Evolutionary conservation across 1,284 basidiomycete genomes (phyloP), one percentile per base, ranked within the genome.

Genomic region (Peniophora sp.): DNA sequence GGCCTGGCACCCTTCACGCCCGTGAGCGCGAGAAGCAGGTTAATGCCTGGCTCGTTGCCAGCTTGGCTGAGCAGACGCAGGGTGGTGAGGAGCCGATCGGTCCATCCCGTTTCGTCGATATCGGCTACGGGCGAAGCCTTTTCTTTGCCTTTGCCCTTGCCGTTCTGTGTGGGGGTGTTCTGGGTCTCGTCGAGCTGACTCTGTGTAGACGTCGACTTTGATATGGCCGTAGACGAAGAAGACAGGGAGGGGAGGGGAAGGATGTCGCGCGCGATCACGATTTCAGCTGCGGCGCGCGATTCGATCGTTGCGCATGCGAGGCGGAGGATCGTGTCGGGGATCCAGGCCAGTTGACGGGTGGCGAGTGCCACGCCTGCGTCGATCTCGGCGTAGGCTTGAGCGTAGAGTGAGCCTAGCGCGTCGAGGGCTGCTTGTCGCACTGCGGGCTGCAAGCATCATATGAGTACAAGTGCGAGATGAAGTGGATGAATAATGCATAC

Each of bases 321-420:
- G 51, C 71, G 73, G 39, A 90, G 73, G 24, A 99, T 71, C 39
- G 76, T 73, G 32, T 85, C 76, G 0, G 97, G 95, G 54, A 99
- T 98, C 97, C 97, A 99, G 0, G 81, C 82, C 62, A 99, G 97
- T 50, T 96, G 91, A 18, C 73, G 65, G 17, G 85, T 75, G 0
- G 93, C 91, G 0, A 78, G 72, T 1, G 76, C 68, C 53, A 93
- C 89, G 51, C 84, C 83, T 54, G 81, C 85, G 63, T 96, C 92
- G 57, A 98, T 95, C 64, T 97, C 92, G 0, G 88, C 78, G 64
- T 85, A 94, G 0, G 94, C 94, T 24, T 90, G 70, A 54, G 77
- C 79, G 66, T 89, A 99, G 1, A 97, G 68, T 57, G 80, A 86
- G 2, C 86, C 92, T 0, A 97, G 66, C 9, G 84, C 82, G 37